Conservation (phyloP, 306 rosid genomes). For the Alnus glutinosa region DNA sequence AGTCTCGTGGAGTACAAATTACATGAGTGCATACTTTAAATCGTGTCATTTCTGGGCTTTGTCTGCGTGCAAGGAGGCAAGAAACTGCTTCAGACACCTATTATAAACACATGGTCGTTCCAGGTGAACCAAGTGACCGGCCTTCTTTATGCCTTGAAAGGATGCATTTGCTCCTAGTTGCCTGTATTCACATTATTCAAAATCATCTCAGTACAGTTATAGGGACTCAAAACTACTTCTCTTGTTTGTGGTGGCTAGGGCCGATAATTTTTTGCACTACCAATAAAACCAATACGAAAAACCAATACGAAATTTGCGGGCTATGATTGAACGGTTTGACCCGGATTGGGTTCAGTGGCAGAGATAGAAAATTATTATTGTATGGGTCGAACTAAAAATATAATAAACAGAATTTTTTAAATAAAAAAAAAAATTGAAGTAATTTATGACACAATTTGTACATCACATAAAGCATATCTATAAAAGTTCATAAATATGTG, state of each 20-base stretch:
- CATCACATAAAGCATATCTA: too few species aligned
- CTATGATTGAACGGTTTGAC: too few species aligned
- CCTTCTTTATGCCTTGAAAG: slow-evolving; percentile 43
- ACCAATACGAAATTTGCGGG: too few species aligned
- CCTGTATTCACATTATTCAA: slow-evolving; percentile 27
- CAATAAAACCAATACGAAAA: too few species aligned
- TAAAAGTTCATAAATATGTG: too few species aligned
- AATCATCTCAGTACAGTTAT: not conserved
- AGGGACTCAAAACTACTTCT: not conserved
- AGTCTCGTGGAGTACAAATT: not conserved
- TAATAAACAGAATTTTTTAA: too few species aligned
- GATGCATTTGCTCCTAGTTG: slow-evolving; percentile 55
- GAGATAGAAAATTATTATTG: too few species aligned
- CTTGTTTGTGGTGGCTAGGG: not conserved
- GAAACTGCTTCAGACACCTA: slow-evolving; percentile 42
- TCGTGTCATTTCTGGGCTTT: not conserved
- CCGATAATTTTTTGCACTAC: too few species aligned
- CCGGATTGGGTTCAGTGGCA: too few species aligned
- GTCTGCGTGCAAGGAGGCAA: slow-evolving; percentile 35
- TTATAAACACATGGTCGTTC: slow-evolving; percentile 69
- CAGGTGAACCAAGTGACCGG: slow-evolving; percentile 71
- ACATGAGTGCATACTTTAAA: not conserved
- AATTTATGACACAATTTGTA: too few species aligned
- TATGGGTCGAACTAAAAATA: too few species aligned
- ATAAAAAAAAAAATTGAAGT: too few species aligned